Conservation (phyloP, 225 moss, liverwort and hornwort genomes). For the Polytrichum formosum region DNA sequence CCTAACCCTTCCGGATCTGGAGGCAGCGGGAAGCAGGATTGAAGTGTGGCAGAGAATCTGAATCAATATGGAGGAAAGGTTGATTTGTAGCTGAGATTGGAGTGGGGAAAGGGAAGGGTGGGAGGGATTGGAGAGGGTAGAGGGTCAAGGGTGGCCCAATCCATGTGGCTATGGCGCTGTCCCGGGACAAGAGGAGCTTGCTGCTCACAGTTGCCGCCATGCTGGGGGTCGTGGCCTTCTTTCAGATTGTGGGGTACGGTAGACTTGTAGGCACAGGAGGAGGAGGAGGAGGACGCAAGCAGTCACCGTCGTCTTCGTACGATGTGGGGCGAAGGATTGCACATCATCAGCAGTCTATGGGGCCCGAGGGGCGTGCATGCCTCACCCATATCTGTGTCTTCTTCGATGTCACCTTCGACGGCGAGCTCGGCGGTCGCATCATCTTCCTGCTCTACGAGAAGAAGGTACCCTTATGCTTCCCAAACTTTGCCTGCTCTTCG, state of each 20-base stretch:
- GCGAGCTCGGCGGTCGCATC: slow-evolving; percentile 50
- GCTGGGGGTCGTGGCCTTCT: slow-evolving; percentile 43
- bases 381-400: slow-evolving; percentile 62
- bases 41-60: too few species aligned
- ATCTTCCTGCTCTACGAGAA: slow-evolving; percentile 67
- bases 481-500: not conserved
- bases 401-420: slow-evolving; percentile 60
- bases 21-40: not conserved
- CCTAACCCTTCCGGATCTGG: not conserved
- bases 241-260: slow-evolving; percentile 53
- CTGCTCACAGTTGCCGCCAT: slow-evolving; percentile 40
- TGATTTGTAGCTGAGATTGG: not conserved
- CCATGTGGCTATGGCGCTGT: slow-evolving; percentile 45
- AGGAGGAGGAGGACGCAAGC: not conserved
- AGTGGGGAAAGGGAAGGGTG: not conserved
- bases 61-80: not conserved
- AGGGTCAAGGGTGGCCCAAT: not conserved
- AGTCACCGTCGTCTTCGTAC: not conserved
- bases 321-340: too few species aligned
- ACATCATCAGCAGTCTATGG: not conserved
- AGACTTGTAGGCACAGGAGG: slow-evolving; percentile 9
- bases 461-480: slow-evolving; percentile 24
- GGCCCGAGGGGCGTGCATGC: slow-evolving; percentile 40
- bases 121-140: not conserved
- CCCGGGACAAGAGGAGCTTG: slow-evolving; percentile 56